Conservation (phyloP, 2,329 filamentous ascomycete species). For the Aspergillus aculeatinus region DNA sequence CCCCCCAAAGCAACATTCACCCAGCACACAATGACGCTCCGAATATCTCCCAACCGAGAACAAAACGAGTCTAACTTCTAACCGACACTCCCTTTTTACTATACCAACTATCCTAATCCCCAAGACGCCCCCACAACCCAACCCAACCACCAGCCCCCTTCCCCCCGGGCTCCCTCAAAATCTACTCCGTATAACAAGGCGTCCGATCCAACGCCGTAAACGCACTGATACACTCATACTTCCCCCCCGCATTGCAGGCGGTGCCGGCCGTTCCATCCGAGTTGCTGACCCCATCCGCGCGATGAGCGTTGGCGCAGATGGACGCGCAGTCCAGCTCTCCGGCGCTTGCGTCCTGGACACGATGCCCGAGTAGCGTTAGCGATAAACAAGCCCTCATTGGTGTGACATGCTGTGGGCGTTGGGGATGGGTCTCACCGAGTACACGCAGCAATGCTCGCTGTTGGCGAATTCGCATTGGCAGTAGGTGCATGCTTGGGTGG, state of each 20-base stretch:
- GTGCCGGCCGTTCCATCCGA: conserved; percentile 5
- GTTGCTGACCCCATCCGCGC: conserved; percentile 5
- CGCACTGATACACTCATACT: conserved; percentile 5
- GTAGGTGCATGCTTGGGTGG: conserved; percentile 10
- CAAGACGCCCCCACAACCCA: background rate
- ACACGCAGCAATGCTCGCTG: conserved; percentile 9
- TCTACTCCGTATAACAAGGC: conserved; percentile 3
- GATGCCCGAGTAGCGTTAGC: background rate
- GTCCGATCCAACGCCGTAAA: conserved; percentile 6
- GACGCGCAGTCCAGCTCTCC: conserved; percentile 7
- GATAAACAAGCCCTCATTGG: background rate
- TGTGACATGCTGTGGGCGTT: no score
- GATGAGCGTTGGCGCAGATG: conserved; percentile 6
- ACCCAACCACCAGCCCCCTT: background rate
- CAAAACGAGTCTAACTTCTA: no score
- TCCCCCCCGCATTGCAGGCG: conserved; percentile 6
- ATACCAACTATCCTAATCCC: background rate
- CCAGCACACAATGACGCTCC: no score
- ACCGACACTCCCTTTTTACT: no score
- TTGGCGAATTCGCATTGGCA: conserved; percentile 11
- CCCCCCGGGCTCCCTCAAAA: no score
- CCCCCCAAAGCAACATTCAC: no score
- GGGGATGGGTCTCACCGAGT: conserved; percentile 1
- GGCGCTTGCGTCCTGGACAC: background rate
- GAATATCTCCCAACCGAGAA: no score